These are phyloP conservation scores for Fusarium xyrophilum DNA, from an alignment of 2,329 filamentous ascomycete species.

Conservation along the genomic window DNA sequence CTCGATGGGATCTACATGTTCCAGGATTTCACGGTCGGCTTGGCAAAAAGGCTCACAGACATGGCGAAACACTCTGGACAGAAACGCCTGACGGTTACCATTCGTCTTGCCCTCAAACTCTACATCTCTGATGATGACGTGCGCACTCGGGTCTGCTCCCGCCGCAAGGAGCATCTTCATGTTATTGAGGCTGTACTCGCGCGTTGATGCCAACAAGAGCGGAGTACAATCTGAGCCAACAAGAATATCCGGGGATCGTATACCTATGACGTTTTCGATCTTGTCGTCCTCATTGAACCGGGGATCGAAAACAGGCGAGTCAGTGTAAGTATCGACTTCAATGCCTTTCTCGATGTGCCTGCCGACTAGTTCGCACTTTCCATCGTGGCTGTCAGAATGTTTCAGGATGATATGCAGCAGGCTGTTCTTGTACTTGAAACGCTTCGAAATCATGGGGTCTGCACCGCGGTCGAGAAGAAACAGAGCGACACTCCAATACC, in stretches of 20 bases:
- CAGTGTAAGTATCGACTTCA: background rate
- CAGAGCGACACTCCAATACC: background rate
- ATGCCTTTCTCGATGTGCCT: conserved; percentile 1
- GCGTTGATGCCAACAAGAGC: conserved; percentile 7
- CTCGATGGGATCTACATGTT: background rate
- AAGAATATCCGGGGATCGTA: background rate
- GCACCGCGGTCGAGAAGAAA: conserved; percentile 5
- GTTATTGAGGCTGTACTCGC: background rate
- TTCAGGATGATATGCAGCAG: conserved; percentile 17
- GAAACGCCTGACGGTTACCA: background rate
- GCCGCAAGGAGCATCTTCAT: conserved; percentile 1
- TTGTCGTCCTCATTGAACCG: background rate
- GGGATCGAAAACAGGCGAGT: background rate
- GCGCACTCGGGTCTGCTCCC: conserved; percentile 3
- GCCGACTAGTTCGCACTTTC: background rate
- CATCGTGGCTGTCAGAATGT: no score
- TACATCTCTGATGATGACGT: background rate
- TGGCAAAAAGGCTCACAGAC: background rate
- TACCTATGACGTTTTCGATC: background rate
- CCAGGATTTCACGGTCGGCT: background rate
- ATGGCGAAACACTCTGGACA: conserved; percentile 7
- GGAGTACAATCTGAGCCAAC: conserved; percentile 6
- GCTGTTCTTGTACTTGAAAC: conserved; percentile 2
- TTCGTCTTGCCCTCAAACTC: background rate
- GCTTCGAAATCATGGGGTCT: conserved; percentile 7